Percentiles rank a stretch among this genome's conserved stretches.
Conservation (phyloP, 164 flowering plant genomes). For the Cinnamomum chago region DNA sequence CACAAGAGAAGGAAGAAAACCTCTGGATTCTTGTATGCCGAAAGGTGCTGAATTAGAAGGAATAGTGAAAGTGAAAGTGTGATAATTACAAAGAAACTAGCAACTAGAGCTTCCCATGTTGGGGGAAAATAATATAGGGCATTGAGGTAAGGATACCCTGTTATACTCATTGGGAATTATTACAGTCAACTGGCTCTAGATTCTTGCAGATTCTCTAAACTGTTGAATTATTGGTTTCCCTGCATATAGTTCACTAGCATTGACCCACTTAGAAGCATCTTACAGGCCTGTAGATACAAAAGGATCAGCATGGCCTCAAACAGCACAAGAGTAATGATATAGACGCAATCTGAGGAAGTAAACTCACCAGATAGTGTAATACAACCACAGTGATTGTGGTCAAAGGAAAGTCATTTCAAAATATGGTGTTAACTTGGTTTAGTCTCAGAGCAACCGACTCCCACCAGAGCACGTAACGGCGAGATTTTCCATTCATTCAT, state of each 20-base stretch:
- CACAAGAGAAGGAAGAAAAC: slow-evolving; percentile 20
- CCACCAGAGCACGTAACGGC: background rate
- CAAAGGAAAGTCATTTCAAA: background rate
- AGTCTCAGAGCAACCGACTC: background rate
- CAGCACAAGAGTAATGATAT: background rate
- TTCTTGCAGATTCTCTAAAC: slow-evolving; percentile 23
- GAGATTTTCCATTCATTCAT: background rate
- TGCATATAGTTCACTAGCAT: background rate
- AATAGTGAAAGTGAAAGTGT: slow-evolving; percentile 54
- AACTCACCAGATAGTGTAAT: background rate
- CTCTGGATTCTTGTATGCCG: slow-evolving; percentile 81
- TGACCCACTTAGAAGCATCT: background rate
- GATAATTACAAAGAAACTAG: slow-evolving; percentile 46
- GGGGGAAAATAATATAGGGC: slow-evolving; percentile 34
- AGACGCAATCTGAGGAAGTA: background rate
- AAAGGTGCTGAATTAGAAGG: slow-evolving; percentile 69
- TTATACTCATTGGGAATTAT: slow-evolving; percentile 32
- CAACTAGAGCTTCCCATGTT: slow-evolving; percentile 48
- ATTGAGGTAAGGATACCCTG: slow-evolving; percentile 17
- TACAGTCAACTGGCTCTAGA: slow-evolving; percentile 8
- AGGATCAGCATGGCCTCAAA: background rate
- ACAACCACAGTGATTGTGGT: background rate
- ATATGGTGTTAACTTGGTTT: background rate
- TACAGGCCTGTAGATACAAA: slow-evolving; percentile 8
- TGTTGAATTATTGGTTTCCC: slow-evolving; percentile 13